Evolutionary conservation across 2,329 filamentous ascomycete species (phyloP).

Genomic region (Colletotrichum somersetense): DNA sequence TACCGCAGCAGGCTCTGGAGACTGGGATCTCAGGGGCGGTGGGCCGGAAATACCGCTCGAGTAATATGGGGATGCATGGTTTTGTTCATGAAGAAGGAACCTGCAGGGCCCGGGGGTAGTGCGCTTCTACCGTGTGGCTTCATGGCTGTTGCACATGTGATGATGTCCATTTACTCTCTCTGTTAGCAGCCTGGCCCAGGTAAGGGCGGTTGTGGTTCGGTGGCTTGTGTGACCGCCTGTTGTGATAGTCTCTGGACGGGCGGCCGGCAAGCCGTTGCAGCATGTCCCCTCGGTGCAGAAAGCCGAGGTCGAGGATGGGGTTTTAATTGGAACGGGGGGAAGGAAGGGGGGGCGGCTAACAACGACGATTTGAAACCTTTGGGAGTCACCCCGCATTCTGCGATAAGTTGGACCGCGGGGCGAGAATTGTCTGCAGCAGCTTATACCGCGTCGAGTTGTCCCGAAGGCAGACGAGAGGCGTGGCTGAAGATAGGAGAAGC

Average conservation of each 20-base stretch:
- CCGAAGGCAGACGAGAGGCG: conserved; percentile 4
- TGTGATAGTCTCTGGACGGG: neutral
- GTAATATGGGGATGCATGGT: conserved; percentile 20
- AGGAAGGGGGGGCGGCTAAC: conserved; percentile 12
- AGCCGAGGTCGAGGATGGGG: conserved; percentile 28
- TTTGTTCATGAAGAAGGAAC: conserved; percentile 2
- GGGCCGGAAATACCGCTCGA: conserved; percentile 13
- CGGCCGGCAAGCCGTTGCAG: conserved; percentile 8
- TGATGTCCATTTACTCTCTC: conserved; percentile 9
- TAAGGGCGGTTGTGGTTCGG: conserved; percentile 11
- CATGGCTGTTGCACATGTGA: conserved; percentile 7
- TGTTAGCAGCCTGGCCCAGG: neutral
- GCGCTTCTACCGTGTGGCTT: conserved; percentile 7
- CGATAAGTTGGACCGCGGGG: conserved; percentile 16
- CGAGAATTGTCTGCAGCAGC: conserved; percentile 42
- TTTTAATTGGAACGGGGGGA: neutral
- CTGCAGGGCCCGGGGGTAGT: conserved; percentile 4
- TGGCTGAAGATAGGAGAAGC: conserved; percentile 13
- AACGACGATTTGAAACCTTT: neutral
- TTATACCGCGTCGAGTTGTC: conserved; percentile 35
- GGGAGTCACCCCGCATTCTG: conserved; percentile 12
- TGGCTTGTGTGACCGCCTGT: neutral
- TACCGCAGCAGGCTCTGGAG: neutral
- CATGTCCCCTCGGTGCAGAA: conserved; percentile 14
- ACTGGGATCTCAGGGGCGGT: neutral